Conservation (phyloP, 805 yeast genomes). For the Yarrowia sp. region DNA sequence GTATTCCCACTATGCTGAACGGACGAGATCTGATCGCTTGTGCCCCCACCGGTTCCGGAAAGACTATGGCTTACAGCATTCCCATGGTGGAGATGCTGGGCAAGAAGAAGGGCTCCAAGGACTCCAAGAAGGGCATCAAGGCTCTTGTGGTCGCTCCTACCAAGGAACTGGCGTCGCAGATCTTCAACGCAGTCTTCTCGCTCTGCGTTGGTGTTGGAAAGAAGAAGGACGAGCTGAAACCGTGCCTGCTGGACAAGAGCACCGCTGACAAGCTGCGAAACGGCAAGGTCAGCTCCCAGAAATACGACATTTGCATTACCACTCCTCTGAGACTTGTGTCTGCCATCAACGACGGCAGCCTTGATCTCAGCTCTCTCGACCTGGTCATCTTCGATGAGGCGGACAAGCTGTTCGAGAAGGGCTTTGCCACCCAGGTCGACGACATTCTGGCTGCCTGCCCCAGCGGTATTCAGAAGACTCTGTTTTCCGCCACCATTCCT, state of each 20-base stretch:
- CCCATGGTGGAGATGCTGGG: slow-evolving; percentile 67
- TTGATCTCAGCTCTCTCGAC: slow-evolving; percentile 65
- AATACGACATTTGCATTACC: slow-evolving; percentile 68
- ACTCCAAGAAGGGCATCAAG: slow-evolving; percentile 50
- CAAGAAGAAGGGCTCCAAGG: slow-evolving; percentile 31
- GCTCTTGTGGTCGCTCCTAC: slow-evolving; percentile 91
- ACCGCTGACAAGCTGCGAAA: slow-evolving; percentile 59
- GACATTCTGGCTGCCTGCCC: slow-evolving; percentile 63
- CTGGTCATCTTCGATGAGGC: slow-evolving; percentile 91
- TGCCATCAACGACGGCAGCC: slow-evolving; percentile 57
- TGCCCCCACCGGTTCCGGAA: slow-evolving; percentile 99
- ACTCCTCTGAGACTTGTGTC: slow-evolving; percentile 90
- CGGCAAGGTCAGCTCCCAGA: slow-evolving; percentile 48
- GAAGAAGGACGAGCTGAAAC: slow-evolving; percentile 51
- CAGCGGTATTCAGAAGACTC: slow-evolving; percentile 56
- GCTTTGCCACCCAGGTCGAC: slow-evolving; percentile 90
- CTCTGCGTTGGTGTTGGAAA: slow-evolving; percentile 38
- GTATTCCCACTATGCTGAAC: slow-evolving; percentile 70
- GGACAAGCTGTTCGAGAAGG: slow-evolving; percentile 83
- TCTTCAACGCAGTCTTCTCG: slow-evolving; percentile 61
- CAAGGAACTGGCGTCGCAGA: slow-evolving; percentile 88
- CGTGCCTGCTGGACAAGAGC: slow-evolving; percentile 56
- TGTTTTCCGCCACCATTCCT: slow-evolving; percentile 95
- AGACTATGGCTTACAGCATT: slow-evolving; percentile 83
- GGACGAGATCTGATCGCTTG: slow-evolving; percentile 82